A percentile compares a stretch with the other conserved stretches of the same genome.
Evolutionary conservation across 1,139 yeast species (phyloP).

Genomic region (Saccharomyces hybrid): DNA sequence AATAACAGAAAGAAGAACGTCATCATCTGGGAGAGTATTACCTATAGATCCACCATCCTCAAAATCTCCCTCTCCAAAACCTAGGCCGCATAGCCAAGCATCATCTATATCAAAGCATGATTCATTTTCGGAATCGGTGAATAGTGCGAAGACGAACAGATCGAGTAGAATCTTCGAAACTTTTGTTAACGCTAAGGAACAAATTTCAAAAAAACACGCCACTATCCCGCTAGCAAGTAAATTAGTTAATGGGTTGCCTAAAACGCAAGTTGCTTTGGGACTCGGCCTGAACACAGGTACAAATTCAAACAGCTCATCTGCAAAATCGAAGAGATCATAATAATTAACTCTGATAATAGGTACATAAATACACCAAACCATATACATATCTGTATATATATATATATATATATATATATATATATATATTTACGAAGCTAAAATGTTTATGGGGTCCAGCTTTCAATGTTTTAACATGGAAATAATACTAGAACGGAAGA

Average conservation of each 20-base stretch:
- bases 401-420: background rate
- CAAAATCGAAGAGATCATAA: slow-evolving; percentile 4
- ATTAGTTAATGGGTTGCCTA: slow-evolving; percentile 34
- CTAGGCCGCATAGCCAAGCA: slow-evolving; percentile 3
- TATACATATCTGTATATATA: background rate
- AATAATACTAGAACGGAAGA: background rate
- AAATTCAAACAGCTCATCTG: slow-evolving; percentile 3
- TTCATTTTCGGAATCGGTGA: background rate
- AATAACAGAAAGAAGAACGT: background rate
- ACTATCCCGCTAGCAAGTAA: slow-evolving; percentile 26
- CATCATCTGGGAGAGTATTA: background rate
- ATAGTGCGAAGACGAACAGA: slow-evolving; percentile 3
- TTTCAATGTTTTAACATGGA: background rate
- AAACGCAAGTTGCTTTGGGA: slow-evolving; percentile 14
- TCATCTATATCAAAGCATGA: slow-evolving; percentile 2
- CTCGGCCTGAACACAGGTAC: slow-evolving; percentile 14
- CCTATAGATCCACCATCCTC: slow-evolving; percentile 5
- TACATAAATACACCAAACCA: slow-evolving; percentile 1
- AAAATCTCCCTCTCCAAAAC: slow-evolving; percentile 2
- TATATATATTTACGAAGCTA: background rate
- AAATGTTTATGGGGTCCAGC: background rate
- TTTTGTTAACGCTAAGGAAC: slow-evolving; percentile 30
- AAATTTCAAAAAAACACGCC: slow-evolving; percentile 16
- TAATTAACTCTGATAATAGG: background rate
- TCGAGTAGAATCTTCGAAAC: slow-evolving; percentile 29